phyloP scores from a whole-genome alignment of 2,329 filamentous ascomycete genomes.

The Neofusicoccum umdonicola region DNA sequence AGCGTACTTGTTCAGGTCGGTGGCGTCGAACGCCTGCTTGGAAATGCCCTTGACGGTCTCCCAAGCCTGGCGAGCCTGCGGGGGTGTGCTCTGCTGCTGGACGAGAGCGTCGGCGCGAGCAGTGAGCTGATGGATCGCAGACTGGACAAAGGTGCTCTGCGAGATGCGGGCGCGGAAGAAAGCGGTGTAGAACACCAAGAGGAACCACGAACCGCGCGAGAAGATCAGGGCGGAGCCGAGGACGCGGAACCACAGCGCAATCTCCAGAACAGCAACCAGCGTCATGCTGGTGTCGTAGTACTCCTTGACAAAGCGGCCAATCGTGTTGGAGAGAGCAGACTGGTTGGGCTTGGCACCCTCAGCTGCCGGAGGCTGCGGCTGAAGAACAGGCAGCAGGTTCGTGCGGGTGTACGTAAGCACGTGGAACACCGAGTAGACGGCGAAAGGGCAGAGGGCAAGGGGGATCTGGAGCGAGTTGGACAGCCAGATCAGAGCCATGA shows the following conservation, averaged over 20 bases:
- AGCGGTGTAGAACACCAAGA: conserved; percentile 79
- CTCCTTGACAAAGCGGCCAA: conserved; percentile 92
- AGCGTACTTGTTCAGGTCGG: conserved; percentile 73
- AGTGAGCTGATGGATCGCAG: conserved; percentile 68
- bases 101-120: conserved; percentile 77
- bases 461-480: conserved; percentile 78
- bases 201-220: conserved; percentile 85
- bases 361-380: conserved; percentile 57
- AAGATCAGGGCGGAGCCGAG: conserved; percentile 80
- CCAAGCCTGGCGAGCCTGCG: conserved; percentile 76
- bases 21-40: conserved; percentile 73
- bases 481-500: conserved; percentile 94
- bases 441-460: conserved; percentile 87
- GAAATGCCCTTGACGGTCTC: conserved; percentile 70
- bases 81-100: conserved; percentile 82
- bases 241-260: conserved; percentile 81
- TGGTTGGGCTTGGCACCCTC: conserved; percentile 57
- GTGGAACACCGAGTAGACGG: conserved; percentile 97
- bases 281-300: conserved; percentile 98
- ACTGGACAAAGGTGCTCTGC: conserved; percentile 92
- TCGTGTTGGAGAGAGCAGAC: conserved; percentile 71
- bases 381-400: conserved; percentile 84
- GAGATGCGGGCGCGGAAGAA: conserved; percentile 89
- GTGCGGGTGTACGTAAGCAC: conserved; percentile 94
- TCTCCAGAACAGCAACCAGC: conserved; percentile 84